phyloP scores from a whole-genome alignment of 495 filamentous ascomycete species.

The Neurospora intermedia region DNA sequence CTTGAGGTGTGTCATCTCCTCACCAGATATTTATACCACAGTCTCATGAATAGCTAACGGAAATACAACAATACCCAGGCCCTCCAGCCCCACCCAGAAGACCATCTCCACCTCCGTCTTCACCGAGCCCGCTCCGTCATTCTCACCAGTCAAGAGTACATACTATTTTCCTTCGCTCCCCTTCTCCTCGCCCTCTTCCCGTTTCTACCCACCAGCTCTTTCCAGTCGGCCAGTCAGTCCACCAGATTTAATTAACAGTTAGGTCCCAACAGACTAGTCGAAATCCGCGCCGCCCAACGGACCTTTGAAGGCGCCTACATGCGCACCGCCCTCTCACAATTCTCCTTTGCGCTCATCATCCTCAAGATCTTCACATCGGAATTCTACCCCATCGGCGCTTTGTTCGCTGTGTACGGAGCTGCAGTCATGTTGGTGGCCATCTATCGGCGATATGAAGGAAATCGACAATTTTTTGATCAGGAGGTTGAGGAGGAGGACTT shows the following conservation, averaged over 20 bases:
- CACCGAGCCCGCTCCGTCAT: constrained; percentile 80
- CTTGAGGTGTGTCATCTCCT: constrained; percentile 12
- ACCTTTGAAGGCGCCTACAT: constrained; percentile 98
- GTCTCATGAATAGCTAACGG: not conserved
- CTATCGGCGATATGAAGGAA: constrained; percentile 79
- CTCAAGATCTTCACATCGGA: constrained; percentile 93
- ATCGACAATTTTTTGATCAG: constrained; percentile 79
- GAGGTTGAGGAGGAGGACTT: constrained; percentile 42
- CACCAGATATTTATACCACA: not conserved
- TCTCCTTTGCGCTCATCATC: constrained; percentile 87
- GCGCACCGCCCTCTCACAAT: constrained; percentile 85
- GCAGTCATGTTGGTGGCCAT: constrained; percentile 70
- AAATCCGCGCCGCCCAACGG: constrained; percentile 86
- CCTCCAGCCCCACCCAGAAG: constrained; percentile 41
- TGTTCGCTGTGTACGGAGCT: constrained; percentile 85
- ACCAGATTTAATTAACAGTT: too few relatives aligned
- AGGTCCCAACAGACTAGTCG: constrained; percentile 47
- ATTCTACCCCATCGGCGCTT: constrained; percentile 86
- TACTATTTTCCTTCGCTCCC: not conserved
- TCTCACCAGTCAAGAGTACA: constrained; percentile 59
- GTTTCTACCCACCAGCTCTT: too few relatives aligned
- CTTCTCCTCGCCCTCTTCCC: too few relatives aligned
- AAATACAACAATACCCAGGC: constrained; percentile 13
- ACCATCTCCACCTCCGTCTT: constrained; percentile 51
- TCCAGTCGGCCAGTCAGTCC: too few relatives aligned